phyloP scores from a whole-genome alignment of 2,329 filamentous ascomycete genomes.

The Penicillium psychrosexuale region DNA sequence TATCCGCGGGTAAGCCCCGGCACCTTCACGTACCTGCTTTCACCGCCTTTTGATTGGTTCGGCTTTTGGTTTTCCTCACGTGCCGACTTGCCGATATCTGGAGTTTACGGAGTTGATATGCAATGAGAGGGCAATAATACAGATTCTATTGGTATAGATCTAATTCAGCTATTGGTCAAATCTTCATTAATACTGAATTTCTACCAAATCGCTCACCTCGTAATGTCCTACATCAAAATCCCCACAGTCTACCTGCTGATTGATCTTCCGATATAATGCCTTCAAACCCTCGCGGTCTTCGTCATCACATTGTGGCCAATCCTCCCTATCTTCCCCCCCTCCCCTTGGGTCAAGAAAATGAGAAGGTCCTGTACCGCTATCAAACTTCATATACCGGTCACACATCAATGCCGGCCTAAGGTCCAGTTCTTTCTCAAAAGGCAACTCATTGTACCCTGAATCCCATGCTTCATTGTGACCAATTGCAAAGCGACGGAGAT shows the following conservation, averaged over 20 bases:
- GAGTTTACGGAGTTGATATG: neutral
- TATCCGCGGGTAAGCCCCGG: conserved; percentile 10
- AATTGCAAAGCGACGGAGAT: neutral
- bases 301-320: neutral
- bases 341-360: neutral
- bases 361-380: neutral
- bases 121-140: neutral
- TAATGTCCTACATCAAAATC: neutral
- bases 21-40: neutral
- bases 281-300: too few relatives aligned
- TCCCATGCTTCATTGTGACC: neutral
- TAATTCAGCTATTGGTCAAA: neutral
- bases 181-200: accelerated
- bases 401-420: neutral
- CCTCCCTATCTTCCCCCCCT: neutral
- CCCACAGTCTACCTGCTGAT: neutral
- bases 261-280: neutral
- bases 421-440: neutral
- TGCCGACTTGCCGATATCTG: neutral
- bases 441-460: neutral
- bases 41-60: conserved; percentile 1
- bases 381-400: neutral
- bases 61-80: conserved; percentile 1
- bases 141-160: neutral
- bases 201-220: neutral